Evolutionary conservation across 345 rosid species (phyloP), one percentile per base, ranked within the genome.

Genomic region (Citrus sinensis): DNA sequence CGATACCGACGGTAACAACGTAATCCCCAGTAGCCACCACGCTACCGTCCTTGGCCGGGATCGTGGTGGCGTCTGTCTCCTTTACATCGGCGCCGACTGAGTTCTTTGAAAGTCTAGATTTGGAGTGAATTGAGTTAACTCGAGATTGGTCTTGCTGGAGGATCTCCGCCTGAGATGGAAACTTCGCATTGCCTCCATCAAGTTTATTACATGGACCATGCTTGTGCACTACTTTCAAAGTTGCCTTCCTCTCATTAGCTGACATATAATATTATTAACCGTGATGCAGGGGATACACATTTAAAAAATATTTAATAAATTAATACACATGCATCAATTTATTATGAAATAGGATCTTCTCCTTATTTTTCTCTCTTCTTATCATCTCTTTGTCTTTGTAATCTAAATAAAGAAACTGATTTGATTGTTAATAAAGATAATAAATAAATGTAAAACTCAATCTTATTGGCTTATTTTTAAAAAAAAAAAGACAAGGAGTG

Each of bases 11-110:
- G 0, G 88, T 84, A 0, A 88, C 92, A 10, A 92, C 37, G 76
- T 82, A 92, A 83, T 88, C 83, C 9, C 88, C 88, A 1, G 89
- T 34, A 0, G 88, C 93, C 9, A 92, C n/a, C 0, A 78, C 71
- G 64, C 82, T 80, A 2, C 98, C 98, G 14, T 85, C 86, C 80
- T 84, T 88, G 17, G 87, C 95, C 0, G 95, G 98, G 29, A 95
- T 61, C 34, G 64, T 85, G 55, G 83, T 61, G 6, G 87, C 22
- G 27, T 82, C 83, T 2, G 81, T 77, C 66, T 70, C 63, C 69
- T 74, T 65, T 71, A 85, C 70, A 8, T 82, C 78, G 9, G 65
- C 29, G 61, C 60, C 32, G 8, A 74, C 76, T 2, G 49, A 73
- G 39, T 67, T 76, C 34, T 76, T 75, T 6, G 90, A 80, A 16